Percentiles rank a stretch among this genome's conserved stretches.
phyloP scores from a whole-genome alignment of 805 yeast genomes.

The Teunomyces lycoperdinae region DNA sequence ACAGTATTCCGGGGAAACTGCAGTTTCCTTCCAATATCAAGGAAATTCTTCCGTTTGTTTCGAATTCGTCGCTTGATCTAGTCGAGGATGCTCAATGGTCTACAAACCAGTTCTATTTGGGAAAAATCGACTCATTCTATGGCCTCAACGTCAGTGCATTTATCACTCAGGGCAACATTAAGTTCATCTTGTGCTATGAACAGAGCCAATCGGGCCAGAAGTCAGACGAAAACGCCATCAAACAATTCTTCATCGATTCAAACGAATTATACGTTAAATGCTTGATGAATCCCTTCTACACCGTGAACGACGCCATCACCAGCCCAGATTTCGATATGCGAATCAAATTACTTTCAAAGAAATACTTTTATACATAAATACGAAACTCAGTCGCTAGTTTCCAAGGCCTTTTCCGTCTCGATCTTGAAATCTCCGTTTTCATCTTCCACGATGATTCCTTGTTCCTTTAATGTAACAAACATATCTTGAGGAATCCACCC shows the following conservation, averaged over 20 bases:
- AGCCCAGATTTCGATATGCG: conserved; percentile 74
- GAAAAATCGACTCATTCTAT: conserved; percentile 81
- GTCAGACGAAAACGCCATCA: conserved; percentile 64
- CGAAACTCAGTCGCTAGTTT: not conserved
- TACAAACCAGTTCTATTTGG: conserved; percentile 60
- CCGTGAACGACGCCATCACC: conserved; percentile 68
- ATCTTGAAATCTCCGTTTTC: conserved; percentile 44
- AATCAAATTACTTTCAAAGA: conserved; percentile 68
- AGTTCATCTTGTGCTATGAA: conserved; percentile 59
- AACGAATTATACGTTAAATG: conserved; percentile 88
- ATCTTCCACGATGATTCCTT: conserved; percentile 61
- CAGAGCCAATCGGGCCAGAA: conserved; percentile 23
- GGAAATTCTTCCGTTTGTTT: conserved; percentile 82
- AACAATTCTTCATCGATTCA: conserved; percentile 79
- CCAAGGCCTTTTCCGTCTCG: conserved; percentile 27
- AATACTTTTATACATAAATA: conserved; percentile 50
- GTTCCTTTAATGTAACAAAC: conserved; percentile 67
- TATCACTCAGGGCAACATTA: conserved; percentile 83
- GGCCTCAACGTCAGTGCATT: conserved; percentile 81
- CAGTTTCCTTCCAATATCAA: conserved; percentile 65
- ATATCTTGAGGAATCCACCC: conserved; percentile 97
- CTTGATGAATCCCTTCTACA: conserved; percentile 81
- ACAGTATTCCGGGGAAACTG: conserved; percentile 44
- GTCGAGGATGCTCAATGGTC: conserved; percentile 89
- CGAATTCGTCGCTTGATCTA: conserved; percentile 87